Conservation (phyloP, 1,284 basidiomycete genomes). For the Cryptococcus sp. region DNA sequence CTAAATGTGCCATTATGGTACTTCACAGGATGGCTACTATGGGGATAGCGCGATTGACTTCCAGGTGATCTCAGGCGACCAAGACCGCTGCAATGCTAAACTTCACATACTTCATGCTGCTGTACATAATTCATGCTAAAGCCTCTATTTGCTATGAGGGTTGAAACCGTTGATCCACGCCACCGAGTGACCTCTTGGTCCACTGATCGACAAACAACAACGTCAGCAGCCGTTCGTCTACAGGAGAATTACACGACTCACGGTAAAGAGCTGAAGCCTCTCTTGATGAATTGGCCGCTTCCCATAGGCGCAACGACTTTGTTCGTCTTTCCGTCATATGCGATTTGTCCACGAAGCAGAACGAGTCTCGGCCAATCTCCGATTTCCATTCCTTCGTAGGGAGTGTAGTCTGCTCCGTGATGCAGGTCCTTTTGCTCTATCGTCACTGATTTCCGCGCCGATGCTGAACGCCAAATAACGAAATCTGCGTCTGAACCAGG, state of each 20-base stretch:
- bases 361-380: slow-evolving; percentile 35
- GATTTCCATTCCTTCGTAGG: slow-evolving; percentile 33
- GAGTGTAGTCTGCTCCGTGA: slow-evolving; percentile 31
- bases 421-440: slow-evolving; percentile 29
- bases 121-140: too few species aligned
- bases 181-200: slow-evolving; percentile 17
- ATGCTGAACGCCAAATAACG: slow-evolving; percentile 30
- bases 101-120: too few species aligned
- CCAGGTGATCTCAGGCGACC: too few species aligned
- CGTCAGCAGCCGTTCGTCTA: not conserved
- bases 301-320: slow-evolving; percentile 14
- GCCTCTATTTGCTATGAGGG: slow-evolving; percentile 11
- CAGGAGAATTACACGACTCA: slow-evolving; percentile 8
- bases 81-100: too few species aligned
- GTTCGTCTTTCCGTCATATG: slow-evolving; percentile 30
- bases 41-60: too few species aligned
- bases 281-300: slow-evolving; percentile 30
- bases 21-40: too few species aligned
- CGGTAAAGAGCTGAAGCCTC: slow-evolving; percentile 29
- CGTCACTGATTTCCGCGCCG: slow-evolving; percentile 11
- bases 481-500: slow-evolving; percentile 43
- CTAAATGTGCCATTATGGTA: too few species aligned
- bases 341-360: slow-evolving; percentile 32
- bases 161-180: slow-evolving; percentile 28
- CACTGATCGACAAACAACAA: slow-evolving; percentile 5